Percentiles rank a stretch among this genome's conserved stretches.
Evolutionary conservation across 2,329 filamentous ascomycete genomes (phyloP).

Genomic region (Pseudopithomyces chartarum): DNA sequence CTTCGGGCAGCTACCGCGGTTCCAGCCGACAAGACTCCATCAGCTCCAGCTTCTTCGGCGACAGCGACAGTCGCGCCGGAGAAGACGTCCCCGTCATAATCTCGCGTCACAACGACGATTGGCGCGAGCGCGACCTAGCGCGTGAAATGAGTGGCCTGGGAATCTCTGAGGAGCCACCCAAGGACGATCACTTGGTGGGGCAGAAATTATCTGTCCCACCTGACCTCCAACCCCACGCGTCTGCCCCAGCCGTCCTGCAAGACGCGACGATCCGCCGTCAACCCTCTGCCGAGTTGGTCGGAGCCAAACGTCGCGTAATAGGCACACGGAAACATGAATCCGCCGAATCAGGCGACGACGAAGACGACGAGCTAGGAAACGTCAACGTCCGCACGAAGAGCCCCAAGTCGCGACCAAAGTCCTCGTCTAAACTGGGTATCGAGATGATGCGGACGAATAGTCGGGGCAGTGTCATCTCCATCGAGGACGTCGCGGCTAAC

Average conservation of each 20-base stretch:
- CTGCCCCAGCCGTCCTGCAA: slow-evolving; percentile 65
- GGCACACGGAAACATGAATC: slow-evolving; percentile 76
- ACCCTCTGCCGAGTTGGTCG: slow-evolving; percentile 74
- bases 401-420: slow-evolving; percentile 52
- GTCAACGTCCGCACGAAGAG: slow-evolving; percentile 57
- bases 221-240: slow-evolving; percentile 50
- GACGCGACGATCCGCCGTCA: slow-evolving; percentile 59
- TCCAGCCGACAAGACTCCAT: slow-evolving; percentile 90
- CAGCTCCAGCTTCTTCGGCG: slow-evolving; percentile 84
- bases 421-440: slow-evolving; percentile 80
- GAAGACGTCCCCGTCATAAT: slow-evolving; percentile 81
- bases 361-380: slow-evolving; percentile 85
- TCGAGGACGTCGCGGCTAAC: slow-evolving; percentile 49
- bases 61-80: slow-evolving; percentile 73
- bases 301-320: slow-evolving; percentile 73
- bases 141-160: slow-evolving; percentile 69
- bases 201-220: slow-evolving; percentile 40
- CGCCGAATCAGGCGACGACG: slow-evolving; percentile 88
- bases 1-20: slow-evolving; percentile 76
- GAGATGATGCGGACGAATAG: slow-evolving; percentile 99
- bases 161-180: slow-evolving; percentile 68
- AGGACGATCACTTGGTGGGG: slow-evolving; percentile 40
- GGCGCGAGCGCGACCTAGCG: slow-evolving; percentile 65
- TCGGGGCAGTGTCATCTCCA: slow-evolving; percentile 72
- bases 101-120: slow-evolving; percentile 76